These are phyloP conservation scores for Fusarium sambucinum DNA, from an alignment of 2,329 filamentous ascomycete genomes.

Conservation along the genomic window DNA sequence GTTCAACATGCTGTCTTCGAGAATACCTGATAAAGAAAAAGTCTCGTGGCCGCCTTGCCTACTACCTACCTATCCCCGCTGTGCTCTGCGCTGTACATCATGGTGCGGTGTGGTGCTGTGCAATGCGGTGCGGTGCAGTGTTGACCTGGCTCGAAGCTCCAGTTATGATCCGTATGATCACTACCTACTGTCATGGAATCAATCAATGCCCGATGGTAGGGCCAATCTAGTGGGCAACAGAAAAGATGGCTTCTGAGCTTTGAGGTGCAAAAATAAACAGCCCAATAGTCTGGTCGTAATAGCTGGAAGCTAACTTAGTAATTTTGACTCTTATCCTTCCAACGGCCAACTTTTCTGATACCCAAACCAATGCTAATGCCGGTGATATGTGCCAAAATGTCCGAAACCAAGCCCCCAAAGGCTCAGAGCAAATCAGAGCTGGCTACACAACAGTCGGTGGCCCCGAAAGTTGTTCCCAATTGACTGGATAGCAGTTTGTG, in stretches of 20 bases:
- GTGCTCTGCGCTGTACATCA: conserved; percentile 28
- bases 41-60: conserved; percentile 29
- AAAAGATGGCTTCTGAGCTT: neutral
- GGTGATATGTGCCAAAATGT: conserved; percentile 32
- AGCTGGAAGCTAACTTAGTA: neutral
- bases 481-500: conserved; percentile 29
- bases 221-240: conserved; percentile 5
- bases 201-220: conserved; percentile 31
- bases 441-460: conserved; percentile 35
- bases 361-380: conserved; percentile 27
- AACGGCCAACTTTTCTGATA: neutral
- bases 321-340: neutral
- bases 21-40: conserved; percentile 12
- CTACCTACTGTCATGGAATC: conserved; percentile 11
- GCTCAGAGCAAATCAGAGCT: conserved; percentile 23
- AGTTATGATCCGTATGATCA: conserved; percentile 20
- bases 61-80: conserved; percentile 15
- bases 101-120: conserved; percentile 3
- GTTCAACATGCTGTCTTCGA: neutral
- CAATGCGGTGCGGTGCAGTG: neutral
- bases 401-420: conserved; percentile 28
- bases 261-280: neutral
- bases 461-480: conserved; percentile 37
- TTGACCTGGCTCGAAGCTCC: conserved; percentile 23
- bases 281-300: neutral